Percentiles rank a stretch among this genome's conserved stretches.
These are phyloP conservation scores for Anisodus acutangulus DNA, from an alignment of 257 asterid species.

Conservation along the genomic window DNA sequence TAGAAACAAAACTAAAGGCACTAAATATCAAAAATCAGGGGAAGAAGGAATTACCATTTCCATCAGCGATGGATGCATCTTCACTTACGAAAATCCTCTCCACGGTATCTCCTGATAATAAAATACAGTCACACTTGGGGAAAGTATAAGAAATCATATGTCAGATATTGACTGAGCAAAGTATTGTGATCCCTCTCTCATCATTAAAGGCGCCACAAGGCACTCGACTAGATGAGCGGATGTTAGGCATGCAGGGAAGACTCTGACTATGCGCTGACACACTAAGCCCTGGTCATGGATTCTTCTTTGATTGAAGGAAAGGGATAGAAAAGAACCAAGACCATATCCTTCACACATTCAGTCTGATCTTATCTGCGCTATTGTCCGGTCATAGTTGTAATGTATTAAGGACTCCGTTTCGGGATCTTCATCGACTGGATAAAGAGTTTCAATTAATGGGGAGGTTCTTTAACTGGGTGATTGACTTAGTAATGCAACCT, in stretches of 20 bases:
- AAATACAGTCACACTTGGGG: background rate
- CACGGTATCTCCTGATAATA: slow-evolving; percentile 9
- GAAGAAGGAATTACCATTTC: slow-evolving; percentile 47
- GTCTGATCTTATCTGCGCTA: background rate
- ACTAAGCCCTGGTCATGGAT: background rate
- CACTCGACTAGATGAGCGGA: background rate
- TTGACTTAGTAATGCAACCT: background rate
- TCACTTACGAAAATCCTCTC: slow-evolving; percentile 32
- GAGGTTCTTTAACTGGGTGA: background rate
- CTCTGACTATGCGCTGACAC: background rate
- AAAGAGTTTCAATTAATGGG: background rate
- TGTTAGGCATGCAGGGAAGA: background rate
- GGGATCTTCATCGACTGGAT: no score
- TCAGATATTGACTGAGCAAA: background rate
- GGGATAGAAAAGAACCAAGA: background rate
- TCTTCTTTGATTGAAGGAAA: background rate
- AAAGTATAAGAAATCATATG: background rate
- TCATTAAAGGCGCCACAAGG: background rate
- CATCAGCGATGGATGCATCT: slow-evolving; percentile 33
- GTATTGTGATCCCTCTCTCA: background rate
- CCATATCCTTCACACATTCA: slow-evolving; percentile 2
- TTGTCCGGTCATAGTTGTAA: background rate
- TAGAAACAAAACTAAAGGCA: slow-evolving; percentile 21
- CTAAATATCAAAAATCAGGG: background rate
- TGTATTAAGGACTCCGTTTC: no score